Evolutionary conservation across 2,329 filamentous ascomycete species (phyloP).

Genomic region (Fusarium napiforme): DNA sequence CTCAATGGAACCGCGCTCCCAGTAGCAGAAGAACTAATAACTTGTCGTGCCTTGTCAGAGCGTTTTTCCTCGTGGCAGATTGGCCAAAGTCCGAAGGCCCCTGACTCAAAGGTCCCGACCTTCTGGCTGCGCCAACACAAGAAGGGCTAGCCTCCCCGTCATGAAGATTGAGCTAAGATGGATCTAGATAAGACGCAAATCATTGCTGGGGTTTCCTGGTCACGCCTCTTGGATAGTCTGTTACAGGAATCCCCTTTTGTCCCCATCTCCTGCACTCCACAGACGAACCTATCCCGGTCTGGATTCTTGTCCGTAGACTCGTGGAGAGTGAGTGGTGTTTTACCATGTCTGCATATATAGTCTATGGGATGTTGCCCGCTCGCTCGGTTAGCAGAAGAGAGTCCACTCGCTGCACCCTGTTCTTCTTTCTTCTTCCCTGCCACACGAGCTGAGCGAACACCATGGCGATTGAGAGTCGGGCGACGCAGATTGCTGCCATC

Average conservation of each 20-base stretch:
- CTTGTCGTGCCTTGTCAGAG: background rate
- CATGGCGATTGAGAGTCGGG: conserved; percentile 19
- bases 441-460: background rate
- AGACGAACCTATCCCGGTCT: conserved; percentile 5
- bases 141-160: background rate
- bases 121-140: background rate
- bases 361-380: background rate
- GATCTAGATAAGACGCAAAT: background rate
- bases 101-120: background rate
- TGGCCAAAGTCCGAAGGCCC: background rate
- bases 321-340: background rate
- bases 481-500: conserved; percentile 41
- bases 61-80: background rate
- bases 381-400: background rate
- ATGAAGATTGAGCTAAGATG: background rate
- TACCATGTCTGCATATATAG: conserved; percentile 14
- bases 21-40: background rate
- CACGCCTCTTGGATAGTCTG: background rate
- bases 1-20: background rate
- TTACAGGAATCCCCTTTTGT: background rate
- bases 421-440: background rate
- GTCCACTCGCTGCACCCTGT: conserved; percentile 1
- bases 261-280: background rate
- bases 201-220: background rate
- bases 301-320: background rate